These are phyloP conservation scores for Penicillium aurantiogriseum DNA, from an alignment of 2,329 filamentous ascomycete genomes.

Conservation along the genomic window DNA sequence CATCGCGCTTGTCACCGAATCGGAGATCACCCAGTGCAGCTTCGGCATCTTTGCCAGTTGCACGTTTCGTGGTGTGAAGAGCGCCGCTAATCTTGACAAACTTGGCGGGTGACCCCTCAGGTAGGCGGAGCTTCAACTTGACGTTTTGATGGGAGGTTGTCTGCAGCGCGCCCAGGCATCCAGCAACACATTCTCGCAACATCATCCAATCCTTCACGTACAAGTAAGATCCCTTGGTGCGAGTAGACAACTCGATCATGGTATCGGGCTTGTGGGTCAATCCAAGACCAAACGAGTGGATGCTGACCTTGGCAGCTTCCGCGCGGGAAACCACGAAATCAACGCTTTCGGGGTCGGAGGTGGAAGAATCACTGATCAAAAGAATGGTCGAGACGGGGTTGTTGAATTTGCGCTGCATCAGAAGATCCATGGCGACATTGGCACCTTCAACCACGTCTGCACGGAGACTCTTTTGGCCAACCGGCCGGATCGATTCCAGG, in stretches of 20 bases:
- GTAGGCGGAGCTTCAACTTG: conserved; percentile 88
- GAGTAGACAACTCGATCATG: conserved; percentile 94
- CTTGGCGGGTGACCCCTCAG: conserved; percentile 94
- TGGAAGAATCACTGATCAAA: conserved; percentile 95
- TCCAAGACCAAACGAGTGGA: conserved; percentile 93
- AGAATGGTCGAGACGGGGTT: conserved; percentile 95
- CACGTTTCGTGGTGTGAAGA: conserved; percentile 92
- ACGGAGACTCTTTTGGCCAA: conserved; percentile 93
- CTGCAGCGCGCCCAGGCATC: conserved; percentile 87
- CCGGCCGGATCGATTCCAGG: conserved; percentile 81
- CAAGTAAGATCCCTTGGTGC: conserved; percentile 94
- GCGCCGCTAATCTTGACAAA: conserved; percentile 98
- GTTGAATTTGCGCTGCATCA: conserved; percentile 96
- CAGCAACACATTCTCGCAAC: conserved; percentile 92
- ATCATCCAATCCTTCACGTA: conserved; percentile 99
- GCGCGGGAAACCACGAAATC: conserved; percentile 97
- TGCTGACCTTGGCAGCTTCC: conserved; percentile 94
- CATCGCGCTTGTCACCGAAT: conserved; percentile 92
- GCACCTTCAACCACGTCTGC: conserved; percentile 97
- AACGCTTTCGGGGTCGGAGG: conserved; percentile 88
- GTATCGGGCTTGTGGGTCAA: conserved; percentile 98
- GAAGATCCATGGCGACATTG: conserved; percentile 95
- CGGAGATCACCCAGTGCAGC: conserved; percentile 86
- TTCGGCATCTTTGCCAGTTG: conserved; percentile 90
- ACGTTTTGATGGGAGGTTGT: conserved; percentile 97